Evolutionary conservation across 2,329 filamentous ascomycete species (phyloP).

Genomic region (Xylariaceae sp.): DNA sequence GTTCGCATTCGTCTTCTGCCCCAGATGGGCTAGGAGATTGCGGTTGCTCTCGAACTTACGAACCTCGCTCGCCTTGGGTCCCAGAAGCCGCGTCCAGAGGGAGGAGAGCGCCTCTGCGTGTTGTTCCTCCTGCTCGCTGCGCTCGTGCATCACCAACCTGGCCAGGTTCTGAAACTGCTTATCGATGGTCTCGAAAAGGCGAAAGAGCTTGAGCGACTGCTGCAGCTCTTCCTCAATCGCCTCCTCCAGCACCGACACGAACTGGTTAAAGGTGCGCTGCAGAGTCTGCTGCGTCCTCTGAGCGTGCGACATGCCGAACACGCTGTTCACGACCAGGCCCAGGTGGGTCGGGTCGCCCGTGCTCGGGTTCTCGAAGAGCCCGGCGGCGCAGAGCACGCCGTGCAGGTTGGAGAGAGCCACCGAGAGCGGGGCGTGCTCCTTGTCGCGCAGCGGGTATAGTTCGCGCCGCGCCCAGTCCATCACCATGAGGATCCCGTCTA

Average conservation of each 20-base stretch:
- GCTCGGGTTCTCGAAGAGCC: constrained; percentile 49
- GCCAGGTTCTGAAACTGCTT: constrained; percentile 84
- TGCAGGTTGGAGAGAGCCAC: constrained; percentile 80
- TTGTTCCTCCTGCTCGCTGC: constrained; percentile 70
- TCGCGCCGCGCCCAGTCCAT: constrained; percentile 96
- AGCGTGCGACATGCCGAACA: constrained; percentile 75
- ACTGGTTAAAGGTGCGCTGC: constrained; percentile 82
- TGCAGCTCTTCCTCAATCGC: constrained; percentile 79
- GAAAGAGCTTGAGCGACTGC: constrained; percentile 74
- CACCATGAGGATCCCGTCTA: constrained; percentile 84
- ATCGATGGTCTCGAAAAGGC: constrained; percentile 88
- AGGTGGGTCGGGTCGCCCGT: constrained; percentile 59
- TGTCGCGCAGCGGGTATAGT: constrained; percentile 61
- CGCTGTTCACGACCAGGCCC: constrained; percentile 60
- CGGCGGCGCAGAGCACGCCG: constrained; percentile 62
- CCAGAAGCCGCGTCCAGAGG: constrained; percentile 81
- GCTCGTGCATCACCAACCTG: constrained; percentile 77
- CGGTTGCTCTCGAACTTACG: constrained; percentile 91
- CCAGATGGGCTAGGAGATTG: constrained; percentile 69
- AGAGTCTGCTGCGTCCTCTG: constrained; percentile 77
- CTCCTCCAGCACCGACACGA: constrained; percentile 81
- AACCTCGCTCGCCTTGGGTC: constrained; percentile 66
- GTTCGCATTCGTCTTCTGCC: constrained; percentile 78
- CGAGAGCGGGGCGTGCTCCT: constrained; percentile 58
- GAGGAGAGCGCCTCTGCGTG: constrained; percentile 77